These are phyloP conservation scores for Acanthamoeba lenticulata DNA, from an alignment of 208 protist genomes.

Conservation along the genomic window DNA sequence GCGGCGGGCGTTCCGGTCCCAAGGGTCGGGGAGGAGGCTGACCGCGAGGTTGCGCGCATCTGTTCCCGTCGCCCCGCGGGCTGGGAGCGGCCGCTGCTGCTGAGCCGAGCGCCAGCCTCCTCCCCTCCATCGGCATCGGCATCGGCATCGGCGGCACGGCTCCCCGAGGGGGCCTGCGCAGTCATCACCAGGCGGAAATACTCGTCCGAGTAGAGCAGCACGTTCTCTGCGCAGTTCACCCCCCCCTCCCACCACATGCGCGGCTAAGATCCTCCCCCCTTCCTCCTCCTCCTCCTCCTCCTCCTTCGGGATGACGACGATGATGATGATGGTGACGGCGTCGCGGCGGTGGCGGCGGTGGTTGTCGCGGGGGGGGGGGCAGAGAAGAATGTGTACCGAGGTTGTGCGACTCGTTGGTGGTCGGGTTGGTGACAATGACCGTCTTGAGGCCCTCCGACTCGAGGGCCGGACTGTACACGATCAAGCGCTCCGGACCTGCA, in stretches of 20 bases:
- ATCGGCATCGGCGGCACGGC: no score
- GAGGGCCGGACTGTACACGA: neutral
- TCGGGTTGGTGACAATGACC: neutral
- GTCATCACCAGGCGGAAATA: neutral
- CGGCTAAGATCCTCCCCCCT: no score
- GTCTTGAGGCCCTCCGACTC: slow-evolving; percentile 17
- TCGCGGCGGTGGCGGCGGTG: no score
- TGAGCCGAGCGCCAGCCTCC: neutral
- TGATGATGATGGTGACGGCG: no score
- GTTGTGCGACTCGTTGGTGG: neutral
- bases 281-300: no score
- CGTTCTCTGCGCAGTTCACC: neutral
- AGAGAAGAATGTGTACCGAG: no score
- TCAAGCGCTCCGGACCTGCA: neutral
- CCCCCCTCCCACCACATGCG: no score
- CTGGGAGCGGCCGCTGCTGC: no score
- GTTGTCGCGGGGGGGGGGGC: no score
- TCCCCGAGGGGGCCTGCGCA: no score
- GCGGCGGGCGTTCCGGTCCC: neutral
- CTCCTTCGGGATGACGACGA: no score
- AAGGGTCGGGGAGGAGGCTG: neutral
- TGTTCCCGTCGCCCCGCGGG: no score
- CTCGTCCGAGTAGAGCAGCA: slow-evolving; percentile 8
- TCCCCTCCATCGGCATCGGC: neutral
- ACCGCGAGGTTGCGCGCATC: neutral